Evolutionary conservation across 768 basidiomycete species (phyloP).

Genomic region (Phlebiopsis flavidoalba): DNA sequence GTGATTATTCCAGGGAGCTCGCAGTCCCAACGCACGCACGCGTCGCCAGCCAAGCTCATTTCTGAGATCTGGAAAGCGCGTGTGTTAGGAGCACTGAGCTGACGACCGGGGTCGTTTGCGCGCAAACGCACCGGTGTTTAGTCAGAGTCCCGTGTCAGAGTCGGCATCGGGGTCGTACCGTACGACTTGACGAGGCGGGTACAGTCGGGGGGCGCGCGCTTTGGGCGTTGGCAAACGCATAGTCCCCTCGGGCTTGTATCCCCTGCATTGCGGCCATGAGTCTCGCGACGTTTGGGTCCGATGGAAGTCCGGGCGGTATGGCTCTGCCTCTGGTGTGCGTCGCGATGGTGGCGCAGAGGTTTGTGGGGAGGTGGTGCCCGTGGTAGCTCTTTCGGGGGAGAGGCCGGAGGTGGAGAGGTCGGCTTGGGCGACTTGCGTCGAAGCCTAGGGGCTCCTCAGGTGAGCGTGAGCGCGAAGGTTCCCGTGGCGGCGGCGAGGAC

Average conservation of each 20-base stretch:
- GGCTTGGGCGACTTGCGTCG: background rate
- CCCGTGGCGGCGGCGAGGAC: background rate
- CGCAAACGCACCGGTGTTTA: background rate
- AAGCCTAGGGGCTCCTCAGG: background rate
- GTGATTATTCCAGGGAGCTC: background rate
- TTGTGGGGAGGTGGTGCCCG: background rate
- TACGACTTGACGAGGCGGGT: background rate
- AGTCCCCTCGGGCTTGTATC: background rate
- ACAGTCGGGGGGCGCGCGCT: background rate
- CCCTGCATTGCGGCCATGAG: conserved; percentile 8
- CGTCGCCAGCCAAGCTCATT: background rate
- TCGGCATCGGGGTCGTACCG: background rate
- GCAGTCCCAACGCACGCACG: background rate
- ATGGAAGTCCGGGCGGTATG: background rate
- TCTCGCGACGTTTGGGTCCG: conserved; percentile 1
- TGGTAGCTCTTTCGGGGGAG: background rate
- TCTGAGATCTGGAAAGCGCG: background rate
- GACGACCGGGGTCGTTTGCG: background rate
- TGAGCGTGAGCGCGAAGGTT: background rate
- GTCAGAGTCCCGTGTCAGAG: background rate
- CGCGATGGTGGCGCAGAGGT: background rate
- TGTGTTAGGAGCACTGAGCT: background rate
- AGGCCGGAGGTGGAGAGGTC: background rate
- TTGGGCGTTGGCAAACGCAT: conserved; percentile 1
- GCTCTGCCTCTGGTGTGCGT: background rate